Percentiles rank a stretch among this genome's conserved stretches.
phyloP scores from a whole-genome alignment of 805 yeast genomes.

The Wickerhamomyces silvicola region DNA sequence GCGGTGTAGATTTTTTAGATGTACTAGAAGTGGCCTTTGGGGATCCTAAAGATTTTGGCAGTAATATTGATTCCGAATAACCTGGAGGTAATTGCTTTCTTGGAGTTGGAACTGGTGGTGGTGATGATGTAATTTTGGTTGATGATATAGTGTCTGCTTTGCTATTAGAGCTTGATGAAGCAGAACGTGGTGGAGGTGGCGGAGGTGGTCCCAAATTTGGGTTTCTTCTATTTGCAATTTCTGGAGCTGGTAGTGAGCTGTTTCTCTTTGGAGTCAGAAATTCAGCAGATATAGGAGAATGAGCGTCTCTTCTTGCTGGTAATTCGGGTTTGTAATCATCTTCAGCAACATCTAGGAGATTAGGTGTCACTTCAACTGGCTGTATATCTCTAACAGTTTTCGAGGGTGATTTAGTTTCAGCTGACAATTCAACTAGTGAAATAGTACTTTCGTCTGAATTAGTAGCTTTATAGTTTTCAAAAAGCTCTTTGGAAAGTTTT shows the following conservation, averaged over 20 bases:
- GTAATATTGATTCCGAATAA: constrained; percentile 25
- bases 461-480: constrained; percentile 44
- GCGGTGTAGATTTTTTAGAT: constrained; percentile 11
- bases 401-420: constrained; percentile 6
- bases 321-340: constrained; percentile 13
- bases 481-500: constrained; percentile 49
- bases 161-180: constrained; percentile 2
- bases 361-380: constrained; percentile 10
- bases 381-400: not conserved
- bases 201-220: constrained; percentile 1
- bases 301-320: constrained; percentile 9
- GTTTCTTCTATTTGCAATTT: constrained; percentile 10
- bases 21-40: constrained; percentile 13
- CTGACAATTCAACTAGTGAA: constrained; percentile 16
- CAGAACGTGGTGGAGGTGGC: constrained; percentile 6
- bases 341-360: constrained; percentile 17
- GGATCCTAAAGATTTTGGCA: constrained; percentile 26
- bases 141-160: constrained; percentile 3
- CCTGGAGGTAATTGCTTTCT: constrained; percentile 33
- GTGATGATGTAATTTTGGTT: constrained; percentile 5
- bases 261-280: constrained; percentile 17
- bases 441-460: constrained; percentile 25
- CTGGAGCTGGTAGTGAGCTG: constrained; percentile 11
- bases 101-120: constrained; percentile 27
- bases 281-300: constrained; percentile 7